These are phyloP conservation scores for Pugionium dolabratum DNA, from an alignment of 345 rosid species.

Conservation along the genomic window DNA sequence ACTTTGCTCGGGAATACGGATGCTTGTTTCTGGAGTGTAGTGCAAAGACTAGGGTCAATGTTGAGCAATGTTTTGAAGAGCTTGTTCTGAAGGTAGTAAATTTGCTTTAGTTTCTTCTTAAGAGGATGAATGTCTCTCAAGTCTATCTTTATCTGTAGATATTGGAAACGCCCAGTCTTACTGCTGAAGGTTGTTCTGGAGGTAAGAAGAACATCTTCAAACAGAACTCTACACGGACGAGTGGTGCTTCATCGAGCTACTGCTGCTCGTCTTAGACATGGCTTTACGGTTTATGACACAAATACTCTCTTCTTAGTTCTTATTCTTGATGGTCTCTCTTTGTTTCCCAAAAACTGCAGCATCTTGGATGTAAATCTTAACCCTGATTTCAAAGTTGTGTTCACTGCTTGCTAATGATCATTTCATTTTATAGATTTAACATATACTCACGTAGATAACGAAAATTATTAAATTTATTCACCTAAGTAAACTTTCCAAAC, in stretches of 20 bases:
- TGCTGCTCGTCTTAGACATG: conserved; percentile 59
- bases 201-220: conserved; percentile 83
- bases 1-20: conserved; percentile 88
- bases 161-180: conserved; percentile 83
- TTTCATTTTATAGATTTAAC: background rate
- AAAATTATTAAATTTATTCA: too few relatives aligned
- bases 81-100: conserved; percentile 76
- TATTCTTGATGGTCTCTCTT: conserved; percentile 21
- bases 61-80: conserved; percentile 95
- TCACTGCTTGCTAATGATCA: conserved; percentile 19
- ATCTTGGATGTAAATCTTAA: conserved; percentile 39
- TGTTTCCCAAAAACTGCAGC: conserved; percentile 25
- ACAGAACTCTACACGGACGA: conserved; percentile 58
- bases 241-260: conserved; percentile 46
- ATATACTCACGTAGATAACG: too few relatives aligned
- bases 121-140: background rate
- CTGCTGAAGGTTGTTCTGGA: conserved; percentile 73
- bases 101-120: too few relatives aligned
- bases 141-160: conserved; percentile 49
- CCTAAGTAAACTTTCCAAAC: too few relatives aligned
- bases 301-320: conserved; percentile 25
- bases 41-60: conserved; percentile 87
- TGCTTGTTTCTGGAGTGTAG: conserved; percentile 95
- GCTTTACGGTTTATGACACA: conserved; percentile 26
- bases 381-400: conserved; percentile 28